Evolutionary conservation across 2,329 filamentous ascomycete genomes (phyloP), one percentile per base, ranked within the genome.

Genomic region (Alternaria sp.): DNA sequence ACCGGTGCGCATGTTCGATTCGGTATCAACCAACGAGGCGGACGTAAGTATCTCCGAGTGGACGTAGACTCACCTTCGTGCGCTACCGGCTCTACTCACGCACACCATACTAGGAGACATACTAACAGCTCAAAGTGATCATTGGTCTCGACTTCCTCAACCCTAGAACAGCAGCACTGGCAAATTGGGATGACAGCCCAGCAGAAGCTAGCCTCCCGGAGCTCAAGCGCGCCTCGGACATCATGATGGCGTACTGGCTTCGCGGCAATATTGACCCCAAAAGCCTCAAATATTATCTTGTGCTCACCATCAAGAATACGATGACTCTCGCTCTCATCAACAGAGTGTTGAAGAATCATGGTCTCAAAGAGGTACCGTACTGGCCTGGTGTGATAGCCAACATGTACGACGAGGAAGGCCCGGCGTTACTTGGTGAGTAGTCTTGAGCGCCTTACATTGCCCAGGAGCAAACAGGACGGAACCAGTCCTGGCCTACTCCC

Each of bases 321-420:
- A 13, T 28, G n/a, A 59, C 61, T 10, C 3, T 59, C 5, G 17
- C 15, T 1, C 30, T 63, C 17, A 46, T 63, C 11, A 28, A 21
- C 7, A 23, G 25, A 9, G 13, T 45, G 12, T n/a, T 62, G n/a
- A 32, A 45, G 10, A 44, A 30, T 26, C 12, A 30, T 5, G 43
- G 32, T 10, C 53, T 52, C 4, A 10, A 26, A 23, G 23, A 26
- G 13, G 15, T 63, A 9, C 60, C 63, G 12, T 47, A 44, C 15
- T 72, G 69, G 69, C 69, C 69, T 8, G 67, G 67, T 3, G 9
- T 61, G 9, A 46, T 54, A 19, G 53, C 68, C n/a, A 12, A 44
- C 11, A 62, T 63, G 13, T 43, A 49, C 10, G 49, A 30, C 1
- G 44, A 66, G 11, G 65, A 58, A 11, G 64, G 55, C 7, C 11